phyloP scores from a whole-genome alignment of 1,284 basidiomycete species.

The Phellinidium pouzarii region DNA sequence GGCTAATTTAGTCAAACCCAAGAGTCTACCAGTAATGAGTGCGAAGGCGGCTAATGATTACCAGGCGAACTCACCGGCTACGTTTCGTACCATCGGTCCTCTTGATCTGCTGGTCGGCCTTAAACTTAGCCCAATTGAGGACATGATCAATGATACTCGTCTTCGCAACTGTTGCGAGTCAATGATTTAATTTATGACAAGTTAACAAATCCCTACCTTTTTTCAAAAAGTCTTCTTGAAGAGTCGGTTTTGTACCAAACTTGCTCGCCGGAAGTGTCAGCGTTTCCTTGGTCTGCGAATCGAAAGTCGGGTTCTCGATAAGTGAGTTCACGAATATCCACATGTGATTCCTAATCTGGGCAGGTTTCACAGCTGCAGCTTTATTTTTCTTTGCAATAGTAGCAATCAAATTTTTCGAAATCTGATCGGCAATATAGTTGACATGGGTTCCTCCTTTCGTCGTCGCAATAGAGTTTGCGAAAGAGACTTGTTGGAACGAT shows the following conservation, averaged over 20 bases:
- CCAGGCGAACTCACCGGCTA: slow-evolving; percentile 49
- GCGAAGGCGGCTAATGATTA: background rate
- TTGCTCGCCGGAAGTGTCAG: slow-evolving; percentile 85
- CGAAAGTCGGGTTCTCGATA: slow-evolving; percentile 98
- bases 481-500: slow-evolving; percentile 89
- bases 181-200: slow-evolving; percentile 2
- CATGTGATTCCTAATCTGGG: slow-evolving; percentile 96
- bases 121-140: slow-evolving; percentile 93
- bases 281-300: slow-evolving; percentile 98
- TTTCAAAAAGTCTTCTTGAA: slow-evolving; percentile 94
- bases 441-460: slow-evolving; percentile 98
- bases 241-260: slow-evolving; percentile 80
- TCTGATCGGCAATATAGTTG: slow-evolving; percentile 79
- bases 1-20: slow-evolving; percentile 89
- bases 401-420: slow-evolving; percentile 78
- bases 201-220: slow-evolving; percentile 55
- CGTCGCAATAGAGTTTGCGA: slow-evolving; percentile 97
- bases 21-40: slow-evolving; percentile 46
- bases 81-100: slow-evolving; percentile 96
- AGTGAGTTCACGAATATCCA: slow-evolving; percentile 98
- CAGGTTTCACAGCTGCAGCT: slow-evolving; percentile 84
- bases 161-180: slow-evolving; percentile 61
- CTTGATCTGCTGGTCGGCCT: slow-evolving; percentile 93
- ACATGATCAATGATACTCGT: slow-evolving; percentile 91
- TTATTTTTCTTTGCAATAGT: slow-evolving; percentile 96